These are phyloP conservation scores for Dothistroma pini DNA, from an alignment of 2,329 filamentous ascomycete genomes.

Conservation along the genomic window DNA sequence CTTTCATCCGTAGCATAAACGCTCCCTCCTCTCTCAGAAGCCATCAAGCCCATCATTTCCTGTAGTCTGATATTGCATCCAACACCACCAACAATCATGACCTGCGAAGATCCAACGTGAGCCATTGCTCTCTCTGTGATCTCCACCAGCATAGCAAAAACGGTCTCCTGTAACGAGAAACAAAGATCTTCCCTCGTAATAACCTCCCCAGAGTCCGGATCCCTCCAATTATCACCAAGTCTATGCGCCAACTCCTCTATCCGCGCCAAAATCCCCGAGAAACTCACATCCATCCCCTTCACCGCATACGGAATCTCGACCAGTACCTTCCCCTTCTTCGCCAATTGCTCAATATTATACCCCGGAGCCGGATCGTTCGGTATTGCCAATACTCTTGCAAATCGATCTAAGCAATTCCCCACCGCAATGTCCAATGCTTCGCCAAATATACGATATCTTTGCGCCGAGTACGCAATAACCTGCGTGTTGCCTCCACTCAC, in stretches of 20 bases:
- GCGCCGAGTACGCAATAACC: slow-evolving; percentile 93
- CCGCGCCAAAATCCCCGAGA: slow-evolving; percentile 83
- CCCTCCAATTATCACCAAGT: slow-evolving; percentile 48
- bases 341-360: slow-evolving; percentile 96
- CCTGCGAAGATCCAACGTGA: slow-evolving; percentile 85
- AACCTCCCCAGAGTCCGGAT: slow-evolving; percentile 50
- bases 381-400: slow-evolving; percentile 85
- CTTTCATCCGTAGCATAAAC: slow-evolving; percentile 95
- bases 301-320: slow-evolving; percentile 92
- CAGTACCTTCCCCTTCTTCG: slow-evolving; percentile 66
- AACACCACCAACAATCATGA: slow-evolving; percentile 92
- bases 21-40: slow-evolving; percentile 77
- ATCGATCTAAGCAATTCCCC: slow-evolving; percentile 94
- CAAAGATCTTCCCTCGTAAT: slow-evolving; percentile 83
- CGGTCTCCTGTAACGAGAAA: slow-evolving; percentile 91
- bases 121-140: slow-evolving; percentile 99
- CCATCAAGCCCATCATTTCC: slow-evolving; percentile 99
- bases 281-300: slow-evolving; percentile 98
- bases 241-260: slow-evolving; percentile 75
- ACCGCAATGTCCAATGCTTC: slow-evolving; percentile 97
- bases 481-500: slow-evolving; percentile 96
- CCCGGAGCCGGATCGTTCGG: slow-evolving; percentile 95
- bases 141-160: slow-evolving; percentile 96
- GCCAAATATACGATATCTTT: slow-evolving; percentile 95
- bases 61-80: slow-evolving; percentile 93